These are phyloP conservation scores for Trypanosoma cruzi DNA, from an alignment of 208 protist species.

Conservation along the genomic window DNA sequence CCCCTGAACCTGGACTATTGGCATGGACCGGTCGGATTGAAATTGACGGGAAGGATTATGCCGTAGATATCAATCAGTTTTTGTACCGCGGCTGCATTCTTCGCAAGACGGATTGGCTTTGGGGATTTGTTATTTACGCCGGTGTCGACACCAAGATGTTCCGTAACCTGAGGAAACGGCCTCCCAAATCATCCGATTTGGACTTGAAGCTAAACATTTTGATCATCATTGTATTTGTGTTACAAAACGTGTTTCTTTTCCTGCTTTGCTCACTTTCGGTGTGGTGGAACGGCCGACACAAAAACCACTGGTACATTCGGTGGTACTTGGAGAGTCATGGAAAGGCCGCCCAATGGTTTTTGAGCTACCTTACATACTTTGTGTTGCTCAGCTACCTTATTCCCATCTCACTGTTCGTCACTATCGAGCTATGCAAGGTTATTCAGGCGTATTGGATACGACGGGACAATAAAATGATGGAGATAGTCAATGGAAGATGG, in stretches of 20 bases:
- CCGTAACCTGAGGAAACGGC: constrained; percentile 84
- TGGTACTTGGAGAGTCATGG: constrained; percentile 62
- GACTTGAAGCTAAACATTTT: constrained; percentile 88
- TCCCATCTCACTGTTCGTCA: constrained; percentile 93
- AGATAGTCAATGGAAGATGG: constrained; percentile 67
- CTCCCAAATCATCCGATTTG: constrained; percentile 89
- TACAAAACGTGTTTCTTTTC: constrained; percentile 78
- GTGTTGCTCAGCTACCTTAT: constrained; percentile 92
- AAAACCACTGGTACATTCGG: constrained; percentile 60
- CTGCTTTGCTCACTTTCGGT: constrained; percentile 67
- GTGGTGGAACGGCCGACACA: constrained; percentile 59
- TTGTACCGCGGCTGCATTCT: constrained; percentile 90
- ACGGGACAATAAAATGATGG: constrained; percentile 84
- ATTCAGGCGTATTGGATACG: constrained; percentile 90
- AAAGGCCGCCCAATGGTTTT: constrained; percentile 49
- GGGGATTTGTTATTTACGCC: constrained; percentile 94
- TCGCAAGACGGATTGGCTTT: constrained; percentile 93
- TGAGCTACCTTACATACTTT: constrained; percentile 89
- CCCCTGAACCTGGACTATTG: constrained; percentile 69
- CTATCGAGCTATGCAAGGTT: constrained; percentile 92
- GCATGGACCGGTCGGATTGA: constrained; percentile 79
- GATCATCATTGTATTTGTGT: constrained; percentile 70
- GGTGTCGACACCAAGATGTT: constrained; percentile 93
- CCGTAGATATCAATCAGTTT: constrained; percentile 84
- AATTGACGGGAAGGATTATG: constrained; percentile 47